These are phyloP conservation scores for Xerocomus brunneocitrinus DNA, from an alignment of 768 basidiomycete species.

Conservation along the genomic window DNA sequence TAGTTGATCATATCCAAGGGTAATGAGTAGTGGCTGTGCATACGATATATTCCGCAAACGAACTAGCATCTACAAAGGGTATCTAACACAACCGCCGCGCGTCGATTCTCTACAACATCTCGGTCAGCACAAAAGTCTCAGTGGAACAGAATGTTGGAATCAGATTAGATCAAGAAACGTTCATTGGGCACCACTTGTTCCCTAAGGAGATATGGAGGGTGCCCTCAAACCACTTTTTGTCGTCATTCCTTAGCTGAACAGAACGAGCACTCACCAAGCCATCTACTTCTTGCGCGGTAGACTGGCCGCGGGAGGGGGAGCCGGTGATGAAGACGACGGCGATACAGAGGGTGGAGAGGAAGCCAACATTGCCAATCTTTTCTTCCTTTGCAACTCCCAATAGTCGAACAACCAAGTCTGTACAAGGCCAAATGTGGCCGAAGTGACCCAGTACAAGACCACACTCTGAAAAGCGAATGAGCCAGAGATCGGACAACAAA, in stretches of 20 bases:
- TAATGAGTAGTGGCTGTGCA: constrained; percentile 24
- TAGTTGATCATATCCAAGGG: constrained; percentile 72
- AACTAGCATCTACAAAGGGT: neutral
- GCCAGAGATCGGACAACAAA: neutral
- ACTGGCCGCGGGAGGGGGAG: neutral
- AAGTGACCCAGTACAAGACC: constrained; percentile 73
- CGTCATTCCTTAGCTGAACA: constrained; percentile 49
- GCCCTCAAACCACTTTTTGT: constrained; percentile 72
- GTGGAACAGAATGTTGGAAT: constrained; percentile 27
- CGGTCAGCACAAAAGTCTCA: constrained; percentile 9
- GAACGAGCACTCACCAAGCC: constrained; percentile 14
- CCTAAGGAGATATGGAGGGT: constrained; percentile 35
- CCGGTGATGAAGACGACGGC: neutral
- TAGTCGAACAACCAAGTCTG: constrained; percentile 75
- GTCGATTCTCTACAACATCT: neutral
- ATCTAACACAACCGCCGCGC: neutral
- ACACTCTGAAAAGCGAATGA: constrained; percentile 42
- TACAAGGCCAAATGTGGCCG: constrained; percentile 65
- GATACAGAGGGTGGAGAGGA: neutral
- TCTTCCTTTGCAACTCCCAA: constrained; percentile 45
- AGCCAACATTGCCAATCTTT: constrained; percentile 8
- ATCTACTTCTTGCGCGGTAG: constrained; percentile 15
- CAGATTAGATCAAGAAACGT: constrained; percentile 92
- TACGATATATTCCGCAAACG: neutral
- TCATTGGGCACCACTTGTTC: constrained; percentile 50